phyloP scores from a whole-genome alignment of 169 alveolate species.

The Nephromyces sp. region DNA sequence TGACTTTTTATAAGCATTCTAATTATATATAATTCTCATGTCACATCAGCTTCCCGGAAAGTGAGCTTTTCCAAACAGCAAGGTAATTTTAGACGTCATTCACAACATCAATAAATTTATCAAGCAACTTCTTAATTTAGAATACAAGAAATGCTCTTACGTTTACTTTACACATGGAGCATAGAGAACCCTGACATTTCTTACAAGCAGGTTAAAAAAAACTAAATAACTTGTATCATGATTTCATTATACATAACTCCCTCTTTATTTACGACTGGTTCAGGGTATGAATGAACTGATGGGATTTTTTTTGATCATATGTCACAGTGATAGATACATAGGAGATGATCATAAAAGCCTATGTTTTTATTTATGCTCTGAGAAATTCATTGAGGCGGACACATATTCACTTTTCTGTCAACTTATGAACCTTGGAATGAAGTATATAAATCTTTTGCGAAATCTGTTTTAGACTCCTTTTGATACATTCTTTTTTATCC shows the following conservation, averaged over 20 bases:
- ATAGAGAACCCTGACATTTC: slow-evolving; percentile 62
- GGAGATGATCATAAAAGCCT: neutral
- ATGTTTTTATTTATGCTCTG: neutral
- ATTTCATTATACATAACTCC: neutral
- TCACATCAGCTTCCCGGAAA: neutral
- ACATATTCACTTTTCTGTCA: slow-evolving; percentile 42
- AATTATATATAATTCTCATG: neutral
- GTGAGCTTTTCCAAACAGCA: neutral
- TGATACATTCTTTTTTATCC: no score
- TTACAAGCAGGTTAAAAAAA: slow-evolving; percentile 54
- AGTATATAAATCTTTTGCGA: slow-evolving; percentile 20
- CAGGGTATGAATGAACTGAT: slow-evolving; percentile 60
- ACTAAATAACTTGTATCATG: neutral
- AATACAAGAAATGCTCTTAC: slow-evolving; percentile 51
- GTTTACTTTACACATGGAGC: slow-evolving; percentile 69
- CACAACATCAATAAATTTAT: neutral
- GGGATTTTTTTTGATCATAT: slow-evolving; percentile 29
- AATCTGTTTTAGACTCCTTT: no score
- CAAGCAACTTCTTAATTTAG: slow-evolving; percentile 48
- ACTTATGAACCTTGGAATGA: slow-evolving; percentile 42
- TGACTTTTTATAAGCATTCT: neutral
- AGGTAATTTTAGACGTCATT: neutral
- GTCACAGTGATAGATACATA: slow-evolving; percentile 25
- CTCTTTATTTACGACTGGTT: neutral
- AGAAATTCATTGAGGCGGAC: slow-evolving; percentile 50